These are phyloP conservation scores for Aspergillus asperescens DNA, from an alignment of 495 filamentous ascomycete species.

Conservation along the genomic window DNA sequence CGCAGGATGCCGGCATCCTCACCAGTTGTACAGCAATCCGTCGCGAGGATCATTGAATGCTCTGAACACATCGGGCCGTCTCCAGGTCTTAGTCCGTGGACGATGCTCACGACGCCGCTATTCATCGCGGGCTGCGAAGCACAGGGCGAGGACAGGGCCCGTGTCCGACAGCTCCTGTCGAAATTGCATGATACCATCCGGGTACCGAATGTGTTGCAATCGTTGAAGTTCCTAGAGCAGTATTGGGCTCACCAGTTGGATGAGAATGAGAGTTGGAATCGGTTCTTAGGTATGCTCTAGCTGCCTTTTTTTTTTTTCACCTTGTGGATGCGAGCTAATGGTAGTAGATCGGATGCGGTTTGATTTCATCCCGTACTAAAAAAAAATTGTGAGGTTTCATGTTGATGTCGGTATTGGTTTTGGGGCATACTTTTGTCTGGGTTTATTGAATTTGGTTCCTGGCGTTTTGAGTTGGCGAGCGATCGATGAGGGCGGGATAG, in stretches of 20 bases:
- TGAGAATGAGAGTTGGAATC: conserved; percentile 43
- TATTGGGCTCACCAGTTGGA: conserved; percentile 38
- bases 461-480: neutral
- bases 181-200: conserved; percentile 42
- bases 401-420: conserved; percentile 4
- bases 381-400: neutral
- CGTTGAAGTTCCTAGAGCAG: conserved; percentile 40
- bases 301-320: neutral
- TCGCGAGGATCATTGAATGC: conserved; percentile 40
- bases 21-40: conserved; percentile 35
- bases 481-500: neutral
- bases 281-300: conserved; percentile 36
- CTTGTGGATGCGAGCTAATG: conserved; percentile 12
- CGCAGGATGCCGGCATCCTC: conserved; percentile 33
- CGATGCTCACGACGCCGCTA: conserved; percentile 43
- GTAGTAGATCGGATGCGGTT: conserved; percentile 41
- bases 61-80: conserved; percentile 40
- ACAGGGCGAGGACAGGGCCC: conserved; percentile 34
- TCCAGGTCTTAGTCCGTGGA: conserved; percentile 41
- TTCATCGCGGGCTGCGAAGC: conserved; percentile 47
- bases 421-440: neutral
- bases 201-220: conserved; percentile 44
- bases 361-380: conserved; percentile 45
- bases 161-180: conserved; percentile 30
- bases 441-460: neutral